phyloP scores from a whole-genome alignment of 345 rosid species.

The Pelargonium nanum region DNA sequence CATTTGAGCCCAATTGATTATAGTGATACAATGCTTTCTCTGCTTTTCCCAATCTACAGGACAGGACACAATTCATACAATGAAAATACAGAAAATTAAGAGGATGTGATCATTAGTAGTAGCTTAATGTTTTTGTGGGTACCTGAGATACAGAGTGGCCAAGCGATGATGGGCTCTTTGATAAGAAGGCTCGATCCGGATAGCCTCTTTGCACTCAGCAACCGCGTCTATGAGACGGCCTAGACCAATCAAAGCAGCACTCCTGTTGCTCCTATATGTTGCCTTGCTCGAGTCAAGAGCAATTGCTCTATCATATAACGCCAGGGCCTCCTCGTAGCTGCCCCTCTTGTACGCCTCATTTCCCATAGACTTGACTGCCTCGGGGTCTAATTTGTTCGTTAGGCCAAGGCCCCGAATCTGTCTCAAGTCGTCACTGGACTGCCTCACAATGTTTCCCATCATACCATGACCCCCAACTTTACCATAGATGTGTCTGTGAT shows the following conservation, averaged over 20 bases:
- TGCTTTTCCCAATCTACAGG: conserved; percentile 56
- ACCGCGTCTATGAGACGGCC: conserved; percentile 69
- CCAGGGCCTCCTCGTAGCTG: conserved; percentile 63
- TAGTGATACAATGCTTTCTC: conserved; percentile 52
- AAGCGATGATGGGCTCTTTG: conserved; percentile 63
- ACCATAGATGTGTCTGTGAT: conserved; percentile 18
- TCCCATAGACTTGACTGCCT: conserved; percentile 54
- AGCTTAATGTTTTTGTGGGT: background rate
- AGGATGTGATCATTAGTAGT: too few relatives aligned
- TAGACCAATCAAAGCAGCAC: conserved; percentile 78
- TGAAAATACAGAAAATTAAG: background rate
- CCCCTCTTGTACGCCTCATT: conserved; percentile 72
- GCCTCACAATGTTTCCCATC: conserved; percentile 69
- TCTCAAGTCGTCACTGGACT: conserved; percentile 23
- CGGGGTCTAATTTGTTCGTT: conserved; percentile 43
- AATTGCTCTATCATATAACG: conserved; percentile 62
- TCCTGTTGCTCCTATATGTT: conserved; percentile 58
- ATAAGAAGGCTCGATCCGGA: conserved; percentile 52
- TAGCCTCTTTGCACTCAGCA: conserved; percentile 65
- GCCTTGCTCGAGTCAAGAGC: conserved; percentile 55
- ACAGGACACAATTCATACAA: conserved; percentile 1
- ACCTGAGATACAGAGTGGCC: conserved; percentile 53
- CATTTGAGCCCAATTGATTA: conserved; percentile 25
- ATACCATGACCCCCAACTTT: conserved; percentile 26
- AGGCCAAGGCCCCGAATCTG: background rate